Base-by-base conservation (phyloP, 106 monocot genomes). In the Platanthera zijinensis region DNA sequence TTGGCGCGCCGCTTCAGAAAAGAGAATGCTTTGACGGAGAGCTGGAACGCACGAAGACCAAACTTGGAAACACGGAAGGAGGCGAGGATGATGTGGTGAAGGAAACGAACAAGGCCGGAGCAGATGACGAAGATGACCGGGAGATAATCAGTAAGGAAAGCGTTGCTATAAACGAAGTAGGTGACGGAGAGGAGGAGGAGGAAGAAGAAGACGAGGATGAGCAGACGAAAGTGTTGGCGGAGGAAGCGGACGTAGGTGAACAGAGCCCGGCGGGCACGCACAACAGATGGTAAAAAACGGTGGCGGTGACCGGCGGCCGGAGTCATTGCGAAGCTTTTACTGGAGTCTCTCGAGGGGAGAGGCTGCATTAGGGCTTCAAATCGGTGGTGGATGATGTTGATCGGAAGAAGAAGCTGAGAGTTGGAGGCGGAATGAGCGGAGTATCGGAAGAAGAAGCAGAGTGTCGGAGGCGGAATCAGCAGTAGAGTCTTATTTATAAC, bases 51-150 rank as follows among this genome's bases (percentile, higher is more conserved):
- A n/a, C n/a, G n/a, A n/a, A n/a, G n/a, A n/a, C n/a, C n/a, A n/a
- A n/a, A n/a, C n/a, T n/a, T 7, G 4, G 19, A n/a, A n/a, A n/a
- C 50, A 50, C 72, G 72, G 21, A 50, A 50, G 9, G 50, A 21
- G 13, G 72, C 49, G 72, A 50, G 72, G 5, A 72, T n/a, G 50
- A 49, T 19, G 19, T 50, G 50, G 18, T 18, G 19, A 19, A 72
- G 50, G 46, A 69, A 46, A 21, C 49, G 72, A 8, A 72, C 18
- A 14, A 50, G 7, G 32, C 72, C 72, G 14, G 50, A 72, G 72
- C 50, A 72, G 72, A 72, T 19, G 32, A 50, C 72, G 21, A 72
- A n/a, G n/a, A n/a, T 15, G 50, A 72, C 19, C 6, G 72, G 72
- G 3, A 72, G 32, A 21, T 50, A 72, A 19, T 72, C 72, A 50